Evolutionary conservation across 2,329 filamentous ascomycete species (phyloP), one percentile per base, ranked within the genome.

Genomic region (Didymella pinodella): DNA sequence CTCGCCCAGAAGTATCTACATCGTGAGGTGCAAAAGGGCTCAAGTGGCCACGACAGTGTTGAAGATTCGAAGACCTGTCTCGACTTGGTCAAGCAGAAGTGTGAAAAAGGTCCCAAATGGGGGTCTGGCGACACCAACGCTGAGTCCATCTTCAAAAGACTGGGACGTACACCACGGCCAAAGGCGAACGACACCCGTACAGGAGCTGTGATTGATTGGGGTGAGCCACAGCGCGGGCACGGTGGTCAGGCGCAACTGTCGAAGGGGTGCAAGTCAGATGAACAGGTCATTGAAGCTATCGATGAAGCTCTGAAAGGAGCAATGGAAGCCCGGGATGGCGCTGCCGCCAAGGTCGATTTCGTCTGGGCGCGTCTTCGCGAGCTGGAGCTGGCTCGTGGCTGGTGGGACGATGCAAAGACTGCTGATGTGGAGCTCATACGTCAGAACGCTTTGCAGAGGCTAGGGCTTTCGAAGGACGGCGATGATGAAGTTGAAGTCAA

Each of bases 31-130:
- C 95, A 99, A 74, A 92, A 91, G 69, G 90, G 90, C 49, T 82
- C 82, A 16, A 82, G 83, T 16, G 95, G 95, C 16, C 95, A 99
- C 75, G 90, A 98, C 82, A 95, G 91, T 58, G 85, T 97, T 63
- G 95, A 99, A 77, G 95, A 99, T 75, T 93, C 95, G 14, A 88
- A 85, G 65, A 93, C 95, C 2, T 96, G 93, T 64, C 87, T 99
- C 14, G 93, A 98, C 70, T 88, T 99, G 1, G 88, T 98, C 47
- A 96, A 95, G 77, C 89, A 94, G 73, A 99, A 99, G 77, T 97
- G 94, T 75, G 93, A 98, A 76, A 95, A 91, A 78, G 95, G 95
- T 40, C 91, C 90, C 64, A 79, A 83, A 25, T 99, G 93, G 91
- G 95, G 92, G 34, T 90, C 89, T 0, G 87, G 87, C 48, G 92